Base-by-base conservation (phyloP, 2,329 filamentous ascomycete species). In the Stenocarpella maydis region DNA sequence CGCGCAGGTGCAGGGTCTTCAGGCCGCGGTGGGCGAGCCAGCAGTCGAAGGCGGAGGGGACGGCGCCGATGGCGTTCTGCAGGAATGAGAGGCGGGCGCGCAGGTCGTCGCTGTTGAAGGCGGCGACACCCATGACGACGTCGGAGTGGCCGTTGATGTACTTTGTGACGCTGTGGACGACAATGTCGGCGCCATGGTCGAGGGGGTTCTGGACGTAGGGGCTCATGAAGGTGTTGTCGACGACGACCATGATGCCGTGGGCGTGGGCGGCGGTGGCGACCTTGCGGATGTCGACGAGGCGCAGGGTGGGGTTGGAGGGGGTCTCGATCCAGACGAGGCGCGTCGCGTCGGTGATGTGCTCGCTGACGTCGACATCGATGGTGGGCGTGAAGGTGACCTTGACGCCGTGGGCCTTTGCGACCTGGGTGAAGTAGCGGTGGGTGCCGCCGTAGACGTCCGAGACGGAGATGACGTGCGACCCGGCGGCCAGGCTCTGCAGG, bases 61-160 rank as follows among this genome's bases (percentile, higher is more conserved):
- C 92, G 71, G 95, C 95, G 72, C 96, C 96, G 74, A 98, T 97
- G 74, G 96, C 96, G 83, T 99, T 99, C 80, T 99, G 96, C 47
- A 99, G 87, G 86, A 98, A 99, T 64, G 89, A 85, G 26, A 99
- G 88, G 50, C 93, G 90, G 72, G 91, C 84, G 78, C 90, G 90
- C 74, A 99, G 86, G 21, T 89, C 87, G 68, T 94, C 90, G 37
- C 91, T 92, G 87, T 98, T 98, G 88, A 97, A 97, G 63, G 96
- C 96, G 55, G 94, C 95, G 37, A 96, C 92, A 74, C 96, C 96
- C 96, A 99, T 99, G 76, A 98, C 91, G 10, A 99, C 96, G 80
- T 99, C 96, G 79, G 90, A 88, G 84, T 99, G 96, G 63, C 96
- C 96, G 80, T 98, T 98, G 84, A 99, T 98, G 84, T 98, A 99